A percentile compares a stretch with the other conserved stretches of the same genome.
These are phyloP conservation scores for Termitomyces sp. DNA, from an alignment of 768 basidiomycete genomes.

Conservation along the genomic window DNA sequence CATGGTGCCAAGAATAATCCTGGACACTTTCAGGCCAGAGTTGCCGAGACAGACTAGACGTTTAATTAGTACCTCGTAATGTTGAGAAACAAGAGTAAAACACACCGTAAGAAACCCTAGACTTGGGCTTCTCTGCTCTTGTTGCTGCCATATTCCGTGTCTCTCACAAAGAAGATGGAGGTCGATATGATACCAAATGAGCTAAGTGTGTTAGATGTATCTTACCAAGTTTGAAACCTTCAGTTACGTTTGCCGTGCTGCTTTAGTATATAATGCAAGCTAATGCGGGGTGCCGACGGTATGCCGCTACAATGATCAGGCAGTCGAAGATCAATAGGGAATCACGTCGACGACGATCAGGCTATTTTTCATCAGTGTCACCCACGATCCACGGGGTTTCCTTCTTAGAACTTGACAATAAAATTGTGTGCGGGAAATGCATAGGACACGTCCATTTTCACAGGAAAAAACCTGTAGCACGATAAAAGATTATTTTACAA, in stretches of 20 bases:
- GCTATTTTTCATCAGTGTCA: neutral
- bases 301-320: neutral
- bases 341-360: neutral
- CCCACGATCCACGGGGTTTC: neutral
- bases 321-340: neutral
- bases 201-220: neutral
- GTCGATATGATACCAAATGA: neutral
- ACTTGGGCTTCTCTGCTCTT: neutral
- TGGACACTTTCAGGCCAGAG: neutral
- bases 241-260: neutral
- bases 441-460: too few relatives aligned
- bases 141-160: neutral
- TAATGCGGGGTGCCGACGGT: neutral
- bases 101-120: neutral
- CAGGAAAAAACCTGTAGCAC: too few relatives aligned
- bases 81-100: neutral
- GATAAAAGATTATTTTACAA: too few relatives aligned
- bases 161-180: neutral
- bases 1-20: neutral
- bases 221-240: neutral
- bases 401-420: neutral
- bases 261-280: neutral
- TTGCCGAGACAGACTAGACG: neutral
- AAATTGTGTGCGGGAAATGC: neutral
- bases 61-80: neutral